Evolutionary conservation across 176 grass and related monocot species (phyloP), one percentile per base, ranked within the genome.

Genomic region (Ananas comosus): DNA sequence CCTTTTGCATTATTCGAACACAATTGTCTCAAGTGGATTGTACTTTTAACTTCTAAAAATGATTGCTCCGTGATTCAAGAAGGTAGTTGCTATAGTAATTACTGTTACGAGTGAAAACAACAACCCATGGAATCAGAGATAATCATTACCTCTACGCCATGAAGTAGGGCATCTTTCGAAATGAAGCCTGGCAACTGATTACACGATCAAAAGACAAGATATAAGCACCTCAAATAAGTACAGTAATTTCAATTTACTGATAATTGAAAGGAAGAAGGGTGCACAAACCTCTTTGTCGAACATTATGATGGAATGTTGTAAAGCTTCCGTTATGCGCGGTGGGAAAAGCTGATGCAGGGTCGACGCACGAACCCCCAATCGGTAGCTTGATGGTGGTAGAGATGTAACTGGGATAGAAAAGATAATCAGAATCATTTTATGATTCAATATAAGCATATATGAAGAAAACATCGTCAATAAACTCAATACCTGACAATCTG

Each of bases 61-160:
- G 33, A 4, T 42, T 42, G 33, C 33, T 42, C 33, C 33, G 33
- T 42, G 33, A 42, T 42, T 42, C 33, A 42, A 42, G 4, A 42
- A 42, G 33, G 7, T 6, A 42, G 33, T 42, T 42, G 6, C 33
- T 42, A 42, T 42, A 42, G 33, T 42, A 42, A 0, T 42, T 7
- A 42, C 33, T 42, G 33, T 42, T 42, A 42, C 33, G 5, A 6
- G 33, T 42, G 33, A 42, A 42, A 42, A 42, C 33, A 42, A 1
- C 33, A 42, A 42, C 33, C 0, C 6, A 42, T 42, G 33, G 33
- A 42, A 42, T 42, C 6, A 42, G 19, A 70, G 63, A 33, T 54
- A 85, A 67, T 33, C 64, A 74, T 85, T 82, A 97, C 93, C 93
- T 97, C 93, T 25, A 97, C 93, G 77, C 93, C 93, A 87, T 97